Evolutionary conservation across 148 eudicot species (phyloP).

Genomic region (Heliosperma pusillum): DNA sequence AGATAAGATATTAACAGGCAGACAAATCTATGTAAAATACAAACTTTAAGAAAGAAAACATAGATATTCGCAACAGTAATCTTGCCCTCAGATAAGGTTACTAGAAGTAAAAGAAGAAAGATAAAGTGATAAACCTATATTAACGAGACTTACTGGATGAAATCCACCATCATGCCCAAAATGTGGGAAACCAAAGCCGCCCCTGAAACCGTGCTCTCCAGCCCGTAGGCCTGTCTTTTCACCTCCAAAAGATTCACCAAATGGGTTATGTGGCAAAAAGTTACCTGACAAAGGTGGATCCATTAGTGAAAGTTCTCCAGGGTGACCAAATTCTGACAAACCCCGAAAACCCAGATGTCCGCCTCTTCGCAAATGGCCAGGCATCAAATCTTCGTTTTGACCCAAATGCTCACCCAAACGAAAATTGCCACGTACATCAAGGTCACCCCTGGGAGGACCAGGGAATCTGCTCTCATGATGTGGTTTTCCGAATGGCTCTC

Average conservation of each 20-base stretch:
- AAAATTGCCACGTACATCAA: constrained; percentile 42
- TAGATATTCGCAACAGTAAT: not conserved
- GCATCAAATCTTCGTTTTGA: constrained; percentile 38
- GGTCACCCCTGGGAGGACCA: constrained; percentile 52
- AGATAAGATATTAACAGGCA: constrained; percentile 5
- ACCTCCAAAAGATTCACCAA: constrained; percentile 55
- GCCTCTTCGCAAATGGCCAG: constrained; percentile 42
- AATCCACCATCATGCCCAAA: constrained; percentile 45
- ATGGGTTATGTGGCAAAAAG: constrained; percentile 43
- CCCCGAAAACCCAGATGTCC: constrained; percentile 36
- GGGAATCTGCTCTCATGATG: constrained; percentile 52
- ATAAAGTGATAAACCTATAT: not conserved
- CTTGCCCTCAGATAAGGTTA: not conserved
- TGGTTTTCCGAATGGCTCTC: constrained; percentile 43
- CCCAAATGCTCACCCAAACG: constrained; percentile 34
- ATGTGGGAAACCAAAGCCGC: constrained; percentile 44
- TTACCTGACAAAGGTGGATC: constrained; percentile 46
- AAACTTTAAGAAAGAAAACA: not conserved
- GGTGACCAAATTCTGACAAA: constrained; percentile 24
- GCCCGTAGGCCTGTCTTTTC: constrained; percentile 44
- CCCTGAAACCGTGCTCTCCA: constrained; percentile 74
- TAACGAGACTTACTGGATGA: constrained; percentile 48
- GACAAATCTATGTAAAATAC: not conserved
- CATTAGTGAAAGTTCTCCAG: constrained; percentile 34
- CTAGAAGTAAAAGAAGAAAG: not conserved